Base-by-base conservation (phyloP, 2,329 filamentous ascomycete species). In the Zasmidium angulare region DNA sequence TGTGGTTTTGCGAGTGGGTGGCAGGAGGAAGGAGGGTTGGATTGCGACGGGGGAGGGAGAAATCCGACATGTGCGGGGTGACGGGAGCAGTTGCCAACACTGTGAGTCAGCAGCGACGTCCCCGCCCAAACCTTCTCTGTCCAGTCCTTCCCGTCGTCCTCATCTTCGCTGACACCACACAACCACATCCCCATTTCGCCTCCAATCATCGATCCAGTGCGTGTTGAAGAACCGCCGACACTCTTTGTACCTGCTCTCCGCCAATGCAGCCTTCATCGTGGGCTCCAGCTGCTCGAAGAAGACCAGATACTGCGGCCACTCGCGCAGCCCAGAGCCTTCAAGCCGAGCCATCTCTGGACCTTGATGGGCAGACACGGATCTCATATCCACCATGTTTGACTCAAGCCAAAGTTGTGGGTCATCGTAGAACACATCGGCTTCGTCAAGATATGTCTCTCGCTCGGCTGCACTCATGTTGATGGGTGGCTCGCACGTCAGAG, bases 361-460 rank as follows among this genome's bases (percentile, higher is more conserved):
- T 64, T 64, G 47, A 7, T 54, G 20, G 26, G 63, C 65, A 1
- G 53, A 54, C 14, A 61, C 58, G 4, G 10, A 53, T 11, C 20
- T 43, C 14, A 49, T 31, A 46, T 64, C 61, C 9, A 58, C 53
- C 79, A 81, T 80, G 52, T 80, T 73, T 3, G 63, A 61, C 0
- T 68, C 56, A n/a, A 81, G 60, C 79, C 78, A 81, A 1, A 51
- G 55, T 2, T 46, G 59, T 1, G 88, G 85, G 61, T 89, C 75
- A 10, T 79, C 83, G 76, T 96, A 98, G 78, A 99, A 99, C 48
- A 88, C 82, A 72, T 96, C 93, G 7, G 92, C 93, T 78, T 99
- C 93, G 73, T 97, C 93, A 17, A 89, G 78, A 75, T 99, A 99
- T 1, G 71, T 71, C 1, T 77, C 79, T 46, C 93, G 86, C 71